Percentiles rank a stretch among this genome's conserved stretches.
Conservation (phyloP, 108 stramenopile species). For the Thalassiosira profunda region DNA sequence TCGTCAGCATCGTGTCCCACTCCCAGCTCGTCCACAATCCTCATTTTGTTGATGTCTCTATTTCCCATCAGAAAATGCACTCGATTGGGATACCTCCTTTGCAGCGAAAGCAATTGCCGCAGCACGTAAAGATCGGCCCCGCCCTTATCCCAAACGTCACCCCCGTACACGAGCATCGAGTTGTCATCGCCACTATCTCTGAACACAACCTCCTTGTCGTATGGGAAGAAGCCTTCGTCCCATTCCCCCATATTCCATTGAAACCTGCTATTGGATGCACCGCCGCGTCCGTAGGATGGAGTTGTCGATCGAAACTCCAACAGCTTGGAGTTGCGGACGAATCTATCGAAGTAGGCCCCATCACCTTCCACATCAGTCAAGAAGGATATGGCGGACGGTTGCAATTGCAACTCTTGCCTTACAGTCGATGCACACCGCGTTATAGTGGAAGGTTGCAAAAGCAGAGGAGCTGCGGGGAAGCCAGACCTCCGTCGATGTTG, state of each 20-base stretch:
- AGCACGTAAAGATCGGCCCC: slow-evolving; percentile 86
- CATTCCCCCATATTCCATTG: no score
- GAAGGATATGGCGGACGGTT: slow-evolving; percentile 37
- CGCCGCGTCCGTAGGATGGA: slow-evolving; percentile 18
- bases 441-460: no score
- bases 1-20: not conserved
- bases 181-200: slow-evolving; percentile 23
- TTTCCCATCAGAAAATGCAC: slow-evolving; percentile 90
- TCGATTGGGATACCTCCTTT: slow-evolving; percentile 67
- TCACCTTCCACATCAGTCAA: slow-evolving; percentile 93
- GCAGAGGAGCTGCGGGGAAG: no score
- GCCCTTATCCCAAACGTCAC: slow-evolving; percentile 92
- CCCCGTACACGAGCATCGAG: slow-evolving; percentile 48
- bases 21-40: slow-evolving; percentile 77
- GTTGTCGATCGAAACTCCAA: slow-evolving; percentile 52
- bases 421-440: no score
- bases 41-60: slow-evolving; percentile 91
- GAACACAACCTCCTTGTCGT: slow-evolving; percentile 70
- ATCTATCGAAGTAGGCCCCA: slow-evolving; percentile 78
- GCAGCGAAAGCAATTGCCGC: slow-evolving; percentile 77
- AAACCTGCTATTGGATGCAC: no score
- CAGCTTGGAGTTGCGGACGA: slow-evolving; percentile 75
- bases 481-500: no score
- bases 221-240: slow-evolving; percentile 65
- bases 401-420: no score